Conservation (phyloP, 2,329 filamentous ascomycete genomes). For the Dactylella cylindrospora region DNA sequence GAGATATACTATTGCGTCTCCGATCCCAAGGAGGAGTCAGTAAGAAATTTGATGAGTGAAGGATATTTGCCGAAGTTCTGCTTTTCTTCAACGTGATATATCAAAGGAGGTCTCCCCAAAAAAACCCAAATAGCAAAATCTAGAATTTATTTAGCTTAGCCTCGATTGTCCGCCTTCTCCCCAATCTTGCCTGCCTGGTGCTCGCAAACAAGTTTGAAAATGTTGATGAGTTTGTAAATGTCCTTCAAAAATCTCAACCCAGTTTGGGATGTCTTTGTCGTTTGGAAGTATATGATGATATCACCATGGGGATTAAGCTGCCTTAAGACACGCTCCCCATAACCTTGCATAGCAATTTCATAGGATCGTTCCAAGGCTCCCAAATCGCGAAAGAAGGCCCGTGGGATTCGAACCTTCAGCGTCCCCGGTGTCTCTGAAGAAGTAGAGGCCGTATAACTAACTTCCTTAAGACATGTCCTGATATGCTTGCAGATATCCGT, state of each 20-base stretch:
- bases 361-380: slow-evolving; percentile 14
- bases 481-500: slow-evolving; percentile 3
- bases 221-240: slow-evolving; percentile 1
- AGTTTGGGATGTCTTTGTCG: background rate
- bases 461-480: slow-evolving; percentile 16
- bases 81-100: too few relatives aligned
- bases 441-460: slow-evolving; percentile 2
- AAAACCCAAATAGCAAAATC: too few relatives aligned
- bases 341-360: slow-evolving; percentile 8
- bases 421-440: background rate
- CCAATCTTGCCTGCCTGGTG: too few relatives aligned
- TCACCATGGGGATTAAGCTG: slow-evolving; percentile 13
- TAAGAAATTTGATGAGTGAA: too few relatives aligned
- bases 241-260: slow-evolving; percentile 28
- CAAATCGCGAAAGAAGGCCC: slow-evolving; percentile 17
- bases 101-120: too few relatives aligned
- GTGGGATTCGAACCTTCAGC: slow-evolving; percentile 10
- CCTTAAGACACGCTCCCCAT: slow-evolving; percentile 3
- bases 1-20: too few relatives aligned
- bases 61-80: too few relatives aligned
- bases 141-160: too few relatives aligned
- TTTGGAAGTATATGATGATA: slow-evolving; percentile 27
- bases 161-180: too few relatives aligned
- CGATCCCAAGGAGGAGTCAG: too few relatives aligned
- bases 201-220: slow-evolving; percentile 22